Base-by-base conservation (phyloP, 495 filamentous ascomycete genomes). In the Lasiosphaeria miniovina region DNA sequence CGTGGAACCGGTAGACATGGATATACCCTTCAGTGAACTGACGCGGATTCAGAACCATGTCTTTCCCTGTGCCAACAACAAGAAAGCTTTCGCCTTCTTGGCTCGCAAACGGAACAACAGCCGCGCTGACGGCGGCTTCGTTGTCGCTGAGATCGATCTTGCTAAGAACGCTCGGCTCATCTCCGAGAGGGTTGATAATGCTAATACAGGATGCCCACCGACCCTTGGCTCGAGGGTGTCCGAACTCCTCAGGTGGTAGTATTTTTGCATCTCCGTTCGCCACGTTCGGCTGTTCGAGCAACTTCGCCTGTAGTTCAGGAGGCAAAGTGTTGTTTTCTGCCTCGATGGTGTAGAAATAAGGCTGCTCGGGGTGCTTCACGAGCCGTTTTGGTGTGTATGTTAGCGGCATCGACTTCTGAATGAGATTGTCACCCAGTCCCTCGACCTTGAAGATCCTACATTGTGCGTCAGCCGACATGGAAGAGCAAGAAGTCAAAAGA, bases 171-270 rank as follows among this genome's bases (percentile, higher is more conserved):
- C 77, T 75, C 3, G 69, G 68, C 64, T 93, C 90, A 40, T 90
- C 82, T 46, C 77, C 80, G 14, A 93, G 57, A 0, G 95, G 93
- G 65, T 98, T 95, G 17, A 98, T 80, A 12, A 97, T 80, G 65
- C 90, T 89, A 61, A 99, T 90, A 69, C 92, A 96, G 17, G 91
- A 96, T 33, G 95, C 91, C 95, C 95, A 99, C 62, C 95, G 87
- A 12, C 90, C 88, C 64, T 80, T 81, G 9, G 82, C 91, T 36
- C 86, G 84, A 46, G 94, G 90, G 67, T 96, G 90, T 0, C 95
- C 95, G 71, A 98, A 96, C 3, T 96, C 89, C 61, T 88, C 86
- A 0, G 93, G 83, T 7, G 91, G 86, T 5, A 95, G 78, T 2
- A 84, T 74, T 8, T 79, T 77, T 35, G 79, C 80, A 56, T 96